Evolutionary conservation across 257 asterid species (phyloP).

Genomic region (Solanum tarapatanum): DNA sequence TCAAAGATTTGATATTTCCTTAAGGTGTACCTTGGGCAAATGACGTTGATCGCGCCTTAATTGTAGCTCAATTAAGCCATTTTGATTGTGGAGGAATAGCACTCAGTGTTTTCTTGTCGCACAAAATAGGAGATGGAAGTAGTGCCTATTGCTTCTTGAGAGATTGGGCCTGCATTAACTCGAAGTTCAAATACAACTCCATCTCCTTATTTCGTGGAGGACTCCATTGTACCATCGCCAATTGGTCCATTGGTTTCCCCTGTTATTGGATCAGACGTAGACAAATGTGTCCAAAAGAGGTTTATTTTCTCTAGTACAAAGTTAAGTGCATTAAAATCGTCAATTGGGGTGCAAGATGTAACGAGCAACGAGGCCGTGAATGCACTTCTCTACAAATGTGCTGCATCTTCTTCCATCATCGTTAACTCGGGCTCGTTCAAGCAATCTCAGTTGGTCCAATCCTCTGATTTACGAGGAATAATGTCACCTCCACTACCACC

Average conservation of each 20-base stretch:
- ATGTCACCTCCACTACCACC: no score
- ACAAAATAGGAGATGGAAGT: background rate
- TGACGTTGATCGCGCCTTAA: background rate
- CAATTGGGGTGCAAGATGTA: background rate
- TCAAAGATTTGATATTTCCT: background rate
- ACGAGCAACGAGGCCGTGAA: background rate
- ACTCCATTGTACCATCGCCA: background rate
- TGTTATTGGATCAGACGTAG: no score
- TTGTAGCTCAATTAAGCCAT: background rate
- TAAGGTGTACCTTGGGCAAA: background rate
- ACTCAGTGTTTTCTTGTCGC: background rate
- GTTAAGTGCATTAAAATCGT: background rate
- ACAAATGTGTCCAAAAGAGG: background rate
- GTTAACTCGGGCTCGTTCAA: background rate
- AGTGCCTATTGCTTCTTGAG: background rate
- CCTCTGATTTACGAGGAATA: background rate
- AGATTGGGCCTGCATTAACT: background rate
- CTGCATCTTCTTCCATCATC: background rate
- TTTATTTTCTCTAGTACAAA: background rate
- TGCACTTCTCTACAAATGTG: background rate
- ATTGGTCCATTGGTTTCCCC: background rate
- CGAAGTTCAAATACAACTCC: background rate
- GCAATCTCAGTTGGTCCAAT: background rate
- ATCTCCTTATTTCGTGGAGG: background rate
- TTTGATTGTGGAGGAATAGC: constrained; percentile 4